Evolutionary conservation across 2,329 filamentous ascomycete species (phyloP).

Genomic region (Penicillium sp.): DNA sequence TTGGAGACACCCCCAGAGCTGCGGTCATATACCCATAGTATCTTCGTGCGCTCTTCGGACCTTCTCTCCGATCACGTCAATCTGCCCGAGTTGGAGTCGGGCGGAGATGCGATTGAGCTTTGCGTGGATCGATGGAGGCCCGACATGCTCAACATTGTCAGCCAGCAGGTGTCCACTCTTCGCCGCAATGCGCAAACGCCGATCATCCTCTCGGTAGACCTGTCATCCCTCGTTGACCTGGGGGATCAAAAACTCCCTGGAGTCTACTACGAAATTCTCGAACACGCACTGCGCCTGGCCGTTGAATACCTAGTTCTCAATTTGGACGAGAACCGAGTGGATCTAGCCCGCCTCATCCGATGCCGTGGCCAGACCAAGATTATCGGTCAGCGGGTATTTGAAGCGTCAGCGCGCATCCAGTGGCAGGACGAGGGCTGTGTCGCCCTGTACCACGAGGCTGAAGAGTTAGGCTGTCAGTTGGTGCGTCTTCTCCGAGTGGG

Average conservation of each 20-base stretch:
- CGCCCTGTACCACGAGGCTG: slow-evolving; percentile 31
- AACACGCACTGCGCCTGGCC: slow-evolving; percentile 36
- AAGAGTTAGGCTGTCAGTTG: slow-evolving; percentile 34
- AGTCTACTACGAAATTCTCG: slow-evolving; percentile 31
- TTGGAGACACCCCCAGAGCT: slow-evolving; percentile 54
- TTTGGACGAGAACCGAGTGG: slow-evolving; percentile 26
- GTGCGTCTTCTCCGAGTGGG: slow-evolving; percentile 35
- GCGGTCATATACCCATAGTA: slow-evolving; percentile 44
- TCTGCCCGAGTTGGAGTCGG: slow-evolving; percentile 51
- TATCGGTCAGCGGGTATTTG: slow-evolving; percentile 34
- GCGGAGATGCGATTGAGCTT: slow-evolving; percentile 55
- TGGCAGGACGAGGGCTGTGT: slow-evolving; percentile 34
- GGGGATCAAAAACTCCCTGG: slow-evolving; percentile 6
- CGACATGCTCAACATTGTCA: slow-evolving; percentile 46
- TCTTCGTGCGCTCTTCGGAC: slow-evolving; percentile 35
- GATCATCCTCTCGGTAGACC: slow-evolving; percentile 53
- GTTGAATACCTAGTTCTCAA: slow-evolving; percentile 39
- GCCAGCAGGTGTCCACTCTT: slow-evolving; percentile 52
- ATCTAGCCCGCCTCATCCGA: slow-evolving; percentile 24
- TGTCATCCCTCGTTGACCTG: slow-evolving; percentile 13
- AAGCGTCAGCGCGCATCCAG: slow-evolving; percentile 22
- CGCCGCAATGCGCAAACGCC: slow-evolving; percentile 52
- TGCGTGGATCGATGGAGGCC: slow-evolving; percentile 54
- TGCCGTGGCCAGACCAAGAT: slow-evolving; percentile 37
- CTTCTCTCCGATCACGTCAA: slow-evolving; percentile 33